Evolutionary conservation across 768 basidiomycete genomes (phyloP), one percentile per base, ranked within the genome.

Genomic region (Tricholoma saponaceum): DNA sequence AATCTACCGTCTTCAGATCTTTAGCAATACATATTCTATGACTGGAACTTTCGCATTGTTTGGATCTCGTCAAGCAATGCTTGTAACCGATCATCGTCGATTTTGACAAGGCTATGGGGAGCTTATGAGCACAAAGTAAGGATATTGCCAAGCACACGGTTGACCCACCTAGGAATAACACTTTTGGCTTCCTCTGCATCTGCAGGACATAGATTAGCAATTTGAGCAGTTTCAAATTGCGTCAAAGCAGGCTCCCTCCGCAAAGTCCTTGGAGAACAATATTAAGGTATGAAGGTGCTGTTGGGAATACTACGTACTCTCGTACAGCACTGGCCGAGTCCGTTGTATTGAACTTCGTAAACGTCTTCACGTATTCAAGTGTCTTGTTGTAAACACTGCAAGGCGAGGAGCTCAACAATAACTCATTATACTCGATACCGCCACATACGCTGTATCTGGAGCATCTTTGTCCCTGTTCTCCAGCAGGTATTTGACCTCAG

Each of bases 161-260:
- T 9, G 39, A 9, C 75, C 18, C 53, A 89, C 93, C 92, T 95
- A 6, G 94, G 94, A 32, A 96, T 77, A 54, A 94, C 81, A 65
- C 93, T 93, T 76, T 94, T 95, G 25, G 93, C 89, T 71, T 96
- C 95, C 63, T 96, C 94, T 4, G 90, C 82, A 58, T 86, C 85
- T 39, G 86, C 90, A 13, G 94, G 94, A 66, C 91, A 93, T 55
- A 96, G 72, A 65, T 96, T 96, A 14, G 92, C 92, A 54, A 96
- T 90, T 68, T 96, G 94, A 2, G 93, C 92, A 4, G 90, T 90
- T 76, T 96, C 94, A 63, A 95, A 95, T 65, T 91, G 90, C 2
- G 92, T 92, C 37, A 96, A 69, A 2, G 84, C 84, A 0, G 86
- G 83, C 65, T 94, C 91, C 62, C 91, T 79, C 52, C 89, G 82